These are phyloP conservation scores for Picochlorum sp. DNA, from an alignment of 139 green algal species.

Conservation along the genomic window DNA sequence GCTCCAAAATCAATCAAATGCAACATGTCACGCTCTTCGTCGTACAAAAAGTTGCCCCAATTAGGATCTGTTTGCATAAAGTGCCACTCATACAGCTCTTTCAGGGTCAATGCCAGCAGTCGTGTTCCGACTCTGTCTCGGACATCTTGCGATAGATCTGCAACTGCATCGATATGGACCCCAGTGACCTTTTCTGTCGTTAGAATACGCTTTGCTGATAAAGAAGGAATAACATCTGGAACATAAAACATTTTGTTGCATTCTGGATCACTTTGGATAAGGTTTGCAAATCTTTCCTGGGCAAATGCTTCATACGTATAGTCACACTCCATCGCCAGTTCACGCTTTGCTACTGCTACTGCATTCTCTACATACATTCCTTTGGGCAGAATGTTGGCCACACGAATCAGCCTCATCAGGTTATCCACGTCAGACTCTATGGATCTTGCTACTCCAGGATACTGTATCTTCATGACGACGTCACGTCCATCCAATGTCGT, in stretches of 20 bases:
- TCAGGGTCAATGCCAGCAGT: constrained; percentile 78
- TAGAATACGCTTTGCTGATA: constrained; percentile 62
- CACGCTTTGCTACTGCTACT: constrained; percentile 74
- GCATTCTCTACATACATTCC: constrained; percentile 80
- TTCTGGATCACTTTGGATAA: constrained; percentile 38
- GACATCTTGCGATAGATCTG: constrained; percentile 49
- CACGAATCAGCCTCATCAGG: constrained; percentile 71
- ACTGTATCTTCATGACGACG: constrained; percentile 87
- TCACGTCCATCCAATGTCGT: constrained; percentile 52
- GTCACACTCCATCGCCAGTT: constrained; percentile 89
- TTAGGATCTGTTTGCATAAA: constrained; percentile 98
- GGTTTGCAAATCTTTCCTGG: constrained; percentile 43
- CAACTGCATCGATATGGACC: constrained; percentile 70
- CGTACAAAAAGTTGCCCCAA: constrained; percentile 93
- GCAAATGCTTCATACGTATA: constrained; percentile 58
- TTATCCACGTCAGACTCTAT: constrained; percentile 92
- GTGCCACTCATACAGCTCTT: constrained; percentile 84
- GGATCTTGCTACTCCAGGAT: constrained; percentile 77
- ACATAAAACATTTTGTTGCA: constrained; percentile 47
- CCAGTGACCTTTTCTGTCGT: constrained; percentile 71
- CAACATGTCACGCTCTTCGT: constrained; percentile 47
- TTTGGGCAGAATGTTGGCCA: constrained; percentile 77
- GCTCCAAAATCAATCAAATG: constrained; percentile 94
- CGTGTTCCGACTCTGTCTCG: constrained; percentile 61
- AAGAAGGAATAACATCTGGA: constrained; percentile 55